phyloP scores from a whole-genome alignment of 768 basidiomycete species.

The Russula sp. region DNA sequence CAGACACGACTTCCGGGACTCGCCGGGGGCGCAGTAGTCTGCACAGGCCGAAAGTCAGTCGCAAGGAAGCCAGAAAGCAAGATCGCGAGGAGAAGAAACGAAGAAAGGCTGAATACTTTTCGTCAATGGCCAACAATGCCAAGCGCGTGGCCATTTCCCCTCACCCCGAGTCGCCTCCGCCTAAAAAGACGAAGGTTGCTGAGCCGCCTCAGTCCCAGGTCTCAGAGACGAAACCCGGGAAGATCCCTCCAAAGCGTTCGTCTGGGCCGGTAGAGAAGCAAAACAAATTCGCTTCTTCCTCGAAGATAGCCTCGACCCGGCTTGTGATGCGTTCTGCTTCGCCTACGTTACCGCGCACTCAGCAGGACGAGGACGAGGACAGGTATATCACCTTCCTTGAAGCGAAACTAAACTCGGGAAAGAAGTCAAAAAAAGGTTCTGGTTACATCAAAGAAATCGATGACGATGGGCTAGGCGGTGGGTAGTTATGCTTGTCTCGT shows the following conservation, averaged over 20 bases:
- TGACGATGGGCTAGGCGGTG: slow-evolving; percentile 84
- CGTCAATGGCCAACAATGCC: slow-evolving; percentile 29
- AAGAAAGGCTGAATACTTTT: slow-evolving; percentile 57
- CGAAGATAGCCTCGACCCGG: slow-evolving; percentile 34
- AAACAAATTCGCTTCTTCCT: slow-evolving; percentile 13
- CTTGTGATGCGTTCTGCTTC: slow-evolving; percentile 25
- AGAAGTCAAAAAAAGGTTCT: slow-evolving; percentile 34
- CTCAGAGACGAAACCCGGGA: slow-evolving; percentile 8
- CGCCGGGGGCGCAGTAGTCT: slow-evolving; percentile 2
- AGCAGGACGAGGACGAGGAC: slow-evolving; percentile 65
- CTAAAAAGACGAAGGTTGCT: slow-evolving; percentile 43
- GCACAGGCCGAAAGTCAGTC: slow-evolving; percentile 30
- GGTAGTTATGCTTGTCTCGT: slow-evolving; percentile 21
- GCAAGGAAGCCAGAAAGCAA: slow-evolving; percentile 63
- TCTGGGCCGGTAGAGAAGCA: slow-evolving; percentile 3
- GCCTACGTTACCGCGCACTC: slow-evolving; percentile 28
- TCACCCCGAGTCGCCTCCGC: slow-evolving; percentile 41
- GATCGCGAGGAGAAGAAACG: slow-evolving; percentile 54
- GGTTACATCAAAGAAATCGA: slow-evolving; percentile 43
- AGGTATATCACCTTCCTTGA: slow-evolving; percentile 83
- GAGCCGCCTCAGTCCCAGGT: not conserved
- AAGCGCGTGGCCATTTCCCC: slow-evolving; percentile 41
- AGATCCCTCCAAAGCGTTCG: slow-evolving; percentile 6
- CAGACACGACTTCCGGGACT: not conserved
- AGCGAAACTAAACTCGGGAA: slow-evolving; percentile 56